phyloP scores from a whole-genome alignment of 2,329 filamentous ascomycete genomes.

The Rhytidhysteron rufulum region DNA sequence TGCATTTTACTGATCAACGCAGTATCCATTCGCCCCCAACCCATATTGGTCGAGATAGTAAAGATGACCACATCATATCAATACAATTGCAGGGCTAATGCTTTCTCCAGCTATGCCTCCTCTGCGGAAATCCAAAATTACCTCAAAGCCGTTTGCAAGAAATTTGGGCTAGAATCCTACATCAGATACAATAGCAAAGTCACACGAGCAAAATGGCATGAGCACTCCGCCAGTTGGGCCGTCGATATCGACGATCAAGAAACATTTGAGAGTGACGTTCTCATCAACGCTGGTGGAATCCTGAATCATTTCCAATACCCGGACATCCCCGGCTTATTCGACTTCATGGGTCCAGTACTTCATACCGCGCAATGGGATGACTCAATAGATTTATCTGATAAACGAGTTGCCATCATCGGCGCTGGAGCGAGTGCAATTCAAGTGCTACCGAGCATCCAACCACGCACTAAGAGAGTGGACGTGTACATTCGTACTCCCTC shows the following conservation, averaged over 20 bases:
- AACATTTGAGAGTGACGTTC: conserved; percentile 3
- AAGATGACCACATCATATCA: conserved; percentile 70
- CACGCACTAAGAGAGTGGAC: not conserved
- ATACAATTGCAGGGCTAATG: conserved; percentile 56
- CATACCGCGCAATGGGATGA: conserved; percentile 3
- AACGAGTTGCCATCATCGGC: not conserved
- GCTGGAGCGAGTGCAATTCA: not conserved
- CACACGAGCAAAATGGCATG: conserved; percentile 1
- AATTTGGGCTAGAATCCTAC: conserved; percentile 15
- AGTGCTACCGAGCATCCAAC: not conserved
- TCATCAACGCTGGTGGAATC: conserved; percentile 7
- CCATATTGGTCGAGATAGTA: conserved; percentile 66
- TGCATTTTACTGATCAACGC: too few relatives aligned
- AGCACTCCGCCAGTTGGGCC: too few relatives aligned
- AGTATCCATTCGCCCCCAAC: conserved; percentile 63
- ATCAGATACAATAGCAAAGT: conserved; percentile 13
- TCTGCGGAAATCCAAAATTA: conserved; percentile 45
- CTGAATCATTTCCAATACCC: conserved; percentile 3
- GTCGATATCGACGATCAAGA: too few relatives aligned
- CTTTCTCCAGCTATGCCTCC: conserved; percentile 61
- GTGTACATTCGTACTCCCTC: not conserved
- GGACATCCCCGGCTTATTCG: conserved; percentile 1
- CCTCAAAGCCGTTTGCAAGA: conserved; percentile 15
- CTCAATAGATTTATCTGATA: not conserved
- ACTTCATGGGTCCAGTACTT: conserved; percentile 5